Evolutionary conservation across 1,139 yeast species (phyloP).

Genomic region (Zygosaccharomyces sapae): DNA sequence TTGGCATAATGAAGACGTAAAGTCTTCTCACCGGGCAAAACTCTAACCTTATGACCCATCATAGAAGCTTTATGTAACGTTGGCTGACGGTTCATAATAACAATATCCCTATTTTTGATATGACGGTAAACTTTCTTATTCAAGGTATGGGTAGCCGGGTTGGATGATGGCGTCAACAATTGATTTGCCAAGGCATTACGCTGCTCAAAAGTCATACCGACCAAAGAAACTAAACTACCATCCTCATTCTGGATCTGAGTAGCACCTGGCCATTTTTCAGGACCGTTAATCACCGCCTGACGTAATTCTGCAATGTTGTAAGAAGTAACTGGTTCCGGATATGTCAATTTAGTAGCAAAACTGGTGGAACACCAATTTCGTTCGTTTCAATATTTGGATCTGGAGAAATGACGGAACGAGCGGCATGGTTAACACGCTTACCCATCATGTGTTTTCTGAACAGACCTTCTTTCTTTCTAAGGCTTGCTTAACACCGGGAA

Average conservation of each 20-base stretch:
- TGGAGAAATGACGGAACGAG: constrained; percentile 98
- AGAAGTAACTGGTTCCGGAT: constrained; percentile 98
- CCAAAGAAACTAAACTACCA: constrained; percentile 77
- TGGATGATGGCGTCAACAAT: constrained; percentile 75
- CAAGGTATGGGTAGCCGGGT: constrained; percentile 48
- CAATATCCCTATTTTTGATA: constrained; percentile 91
- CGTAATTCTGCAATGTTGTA: constrained; percentile 87
- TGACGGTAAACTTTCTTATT: constrained; percentile 94
- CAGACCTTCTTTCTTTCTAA: constrained; percentile 96
- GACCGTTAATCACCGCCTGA: constrained; percentile 95
- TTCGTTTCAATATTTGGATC: constrained; percentile 97
- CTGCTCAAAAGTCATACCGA: constrained; percentile 89
- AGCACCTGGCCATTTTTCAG: constrained; percentile 99
- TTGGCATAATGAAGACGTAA: constrained; percentile 96
- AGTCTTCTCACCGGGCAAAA: constrained; percentile 95
- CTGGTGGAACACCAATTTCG: constrained; percentile 99
- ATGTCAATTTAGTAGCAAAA: constrained; percentile 89
- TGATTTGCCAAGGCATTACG: constrained; percentile 96
- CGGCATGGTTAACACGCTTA: constrained; percentile 97
- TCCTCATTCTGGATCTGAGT: constrained; percentile 93
- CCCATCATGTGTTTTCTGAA: constrained; percentile 99
- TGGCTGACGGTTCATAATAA: constrained; percentile 98
- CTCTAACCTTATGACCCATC: constrained; percentile 99
- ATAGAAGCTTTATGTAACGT: constrained; percentile 98
- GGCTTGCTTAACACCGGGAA: constrained; percentile 96